Evolutionary conservation across 208 protist species (phyloP), one percentile per base, ranked within the genome.

Genomic region (Trypanosoma avium): DNA sequence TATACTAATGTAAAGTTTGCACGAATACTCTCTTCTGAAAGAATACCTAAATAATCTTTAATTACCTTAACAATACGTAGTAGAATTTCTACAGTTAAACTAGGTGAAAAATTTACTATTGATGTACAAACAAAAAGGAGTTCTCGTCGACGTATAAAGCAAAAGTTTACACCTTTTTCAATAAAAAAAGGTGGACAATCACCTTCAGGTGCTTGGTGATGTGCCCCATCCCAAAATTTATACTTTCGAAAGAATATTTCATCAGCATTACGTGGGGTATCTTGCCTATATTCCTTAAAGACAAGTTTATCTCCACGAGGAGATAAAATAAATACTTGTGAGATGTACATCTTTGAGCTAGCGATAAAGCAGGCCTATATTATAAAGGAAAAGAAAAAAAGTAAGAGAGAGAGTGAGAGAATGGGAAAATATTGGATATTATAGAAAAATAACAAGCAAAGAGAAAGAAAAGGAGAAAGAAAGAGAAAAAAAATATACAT

Each of bases 1-100:
- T 97, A 97, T 19, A 97, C 69, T 10, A 97, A 73, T 15, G 93
- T 69, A 33, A 98, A 97, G 75, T 97, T 97, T 40, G 74, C 70
- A 6, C 84, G 70, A 19, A 98, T 65, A 45, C 77, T 71, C 36
- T 97, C 84, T 69, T 97, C 95, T 30, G 64, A 88, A 30, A 98
- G 57, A 3, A 93, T 79, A 6, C 90, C 90, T 48, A 93, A 71
- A 64, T 87, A 97, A 58, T 98, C 92, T 59, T 81, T 86, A 21
- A 97, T 84, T 1, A 98, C 56, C 47, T 77, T 77, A 30, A 81
- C 55, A 1, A 95, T 58, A 9, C 85, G 67, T 19, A 71, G 47
- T 15, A 98, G 67, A 2, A 94, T 59, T 61, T 97, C 94, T 17
- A 95, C 26, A 3, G 79, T 67, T 8, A 85, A 73, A 40, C 81